Conservation (phyloP, 208 protist genomes). For the Perkinsela sp. region DNA sequence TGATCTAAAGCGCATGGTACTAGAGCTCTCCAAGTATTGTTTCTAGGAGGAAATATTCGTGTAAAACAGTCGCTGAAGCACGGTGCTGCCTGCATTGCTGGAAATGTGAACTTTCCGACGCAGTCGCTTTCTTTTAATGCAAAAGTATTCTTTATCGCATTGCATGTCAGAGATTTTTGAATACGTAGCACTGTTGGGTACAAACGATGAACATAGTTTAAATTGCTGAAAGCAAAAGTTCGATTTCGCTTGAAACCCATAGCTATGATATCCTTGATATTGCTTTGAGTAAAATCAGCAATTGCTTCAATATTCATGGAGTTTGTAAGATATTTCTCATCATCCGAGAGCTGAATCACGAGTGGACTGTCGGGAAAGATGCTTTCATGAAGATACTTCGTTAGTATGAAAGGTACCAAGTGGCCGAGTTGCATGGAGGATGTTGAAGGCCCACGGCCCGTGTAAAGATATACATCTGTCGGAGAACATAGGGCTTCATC, state of each 20-base stretch:
- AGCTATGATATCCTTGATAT: slow-evolving; percentile 96
- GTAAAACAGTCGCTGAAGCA: slow-evolving; percentile 77
- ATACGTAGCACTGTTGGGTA: slow-evolving; percentile 78
- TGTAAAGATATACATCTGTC: slow-evolving; percentile 92
- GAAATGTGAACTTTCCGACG: slow-evolving; percentile 80
- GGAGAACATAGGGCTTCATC: slow-evolving; percentile 50
- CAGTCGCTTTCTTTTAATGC: slow-evolving; percentile 66
- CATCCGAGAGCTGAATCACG: slow-evolving; percentile 97
- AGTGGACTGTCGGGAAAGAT: slow-evolving; percentile 68
- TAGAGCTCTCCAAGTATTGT: slow-evolving; percentile 62
- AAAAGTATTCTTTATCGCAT: slow-evolving; percentile 69
- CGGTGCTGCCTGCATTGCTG: slow-evolving; percentile 85
- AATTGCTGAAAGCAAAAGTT: slow-evolving; percentile 97
- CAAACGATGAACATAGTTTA: slow-evolving; percentile 81
- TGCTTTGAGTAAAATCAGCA: slow-evolving; percentile 51
- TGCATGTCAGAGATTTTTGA: slow-evolving; percentile 64
- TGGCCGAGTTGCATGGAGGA: slow-evolving; percentile 92
- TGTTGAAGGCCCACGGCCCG: slow-evolving; percentile 88
- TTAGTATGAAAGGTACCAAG: slow-evolving; percentile 92
- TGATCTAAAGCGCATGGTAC: slow-evolving; percentile 86
- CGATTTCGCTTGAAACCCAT: slow-evolving; percentile 85
- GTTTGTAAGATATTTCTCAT: slow-evolving; percentile 98
- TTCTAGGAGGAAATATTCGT: slow-evolving; percentile 37
- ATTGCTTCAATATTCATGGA: slow-evolving; percentile 46
- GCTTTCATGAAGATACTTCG: slow-evolving; percentile 89